Percentiles rank a stretch among this genome's conserved stretches.
Conservation (phyloP, 2,329 filamentous ascomycete genomes). For the Epichloe hybrida region DNA sequence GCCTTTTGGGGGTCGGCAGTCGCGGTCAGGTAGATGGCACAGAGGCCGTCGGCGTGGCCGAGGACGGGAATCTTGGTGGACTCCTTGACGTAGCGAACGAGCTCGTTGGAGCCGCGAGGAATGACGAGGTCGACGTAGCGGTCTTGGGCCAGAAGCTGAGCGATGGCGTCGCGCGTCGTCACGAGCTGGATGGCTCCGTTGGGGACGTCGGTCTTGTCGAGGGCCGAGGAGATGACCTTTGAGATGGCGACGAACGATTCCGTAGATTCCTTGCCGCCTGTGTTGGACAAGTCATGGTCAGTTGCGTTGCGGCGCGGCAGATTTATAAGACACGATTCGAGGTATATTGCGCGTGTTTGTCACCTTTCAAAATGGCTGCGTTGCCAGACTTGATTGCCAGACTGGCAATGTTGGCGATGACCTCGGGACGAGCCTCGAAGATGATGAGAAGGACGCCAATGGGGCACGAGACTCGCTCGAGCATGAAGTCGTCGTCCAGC, state of each 20-base stretch:
- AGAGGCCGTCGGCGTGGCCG: slow-evolving; percentile 90
- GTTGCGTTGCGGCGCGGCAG: too few species aligned
- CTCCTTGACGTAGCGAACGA: slow-evolving; percentile 80
- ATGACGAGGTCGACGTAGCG: slow-evolving; percentile 89
- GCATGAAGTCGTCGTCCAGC: slow-evolving; percentile 70
- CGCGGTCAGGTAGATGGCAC: slow-evolving; percentile 69
- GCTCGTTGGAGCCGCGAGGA: slow-evolving; percentile 77
- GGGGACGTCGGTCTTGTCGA: slow-evolving; percentile 61
- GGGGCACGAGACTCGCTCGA: slow-evolving; percentile 83
- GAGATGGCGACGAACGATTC: slow-evolving; percentile 92
- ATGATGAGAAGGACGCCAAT: slow-evolving; percentile 98
- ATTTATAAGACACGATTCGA: too few species aligned
- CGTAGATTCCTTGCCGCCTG: slow-evolving; percentile 88
- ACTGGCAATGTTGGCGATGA: slow-evolving; percentile 95
- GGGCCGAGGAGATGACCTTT: slow-evolving; percentile 64
- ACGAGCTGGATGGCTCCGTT: slow-evolving; percentile 86
- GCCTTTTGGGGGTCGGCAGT: slow-evolving; percentile 64
- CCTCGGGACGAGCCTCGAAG: slow-evolving; percentile 93
- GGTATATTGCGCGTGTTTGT: not conserved
- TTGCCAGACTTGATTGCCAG: slow-evolving; percentile 96
- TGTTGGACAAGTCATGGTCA: not conserved
- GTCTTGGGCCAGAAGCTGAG: slow-evolving; percentile 75
- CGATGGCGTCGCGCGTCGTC: slow-evolving; percentile 80
- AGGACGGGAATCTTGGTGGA: slow-evolving; percentile 90
- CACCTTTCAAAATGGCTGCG: slow-evolving; percentile 85